phyloP scores from a whole-genome alignment of 2,329 filamentous ascomycete genomes.

The Rhynchosporium graminicola region DNA sequence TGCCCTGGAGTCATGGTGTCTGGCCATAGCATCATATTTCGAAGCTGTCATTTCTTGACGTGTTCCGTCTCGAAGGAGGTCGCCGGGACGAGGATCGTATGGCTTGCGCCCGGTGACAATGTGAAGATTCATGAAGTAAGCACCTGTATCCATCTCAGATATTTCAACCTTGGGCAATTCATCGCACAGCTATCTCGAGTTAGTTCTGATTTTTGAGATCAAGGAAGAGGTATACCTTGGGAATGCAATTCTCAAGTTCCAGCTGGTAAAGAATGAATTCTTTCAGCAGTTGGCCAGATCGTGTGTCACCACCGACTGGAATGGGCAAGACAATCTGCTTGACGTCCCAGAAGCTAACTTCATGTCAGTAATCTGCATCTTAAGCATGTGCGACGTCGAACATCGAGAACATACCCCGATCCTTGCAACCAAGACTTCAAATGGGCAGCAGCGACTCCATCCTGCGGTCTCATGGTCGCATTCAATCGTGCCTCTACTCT shows the following conservation, averaged over 20 bases:
- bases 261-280: conserved; percentile 31
- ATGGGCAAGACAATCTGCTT: conserved; percentile 34
- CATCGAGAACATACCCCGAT: conserved; percentile 31
- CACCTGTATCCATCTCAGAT: conserved; percentile 27
- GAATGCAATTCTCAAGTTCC: conserved; percentile 32
- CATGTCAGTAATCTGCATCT: conserved; percentile 13
- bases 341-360: conserved; percentile 38
- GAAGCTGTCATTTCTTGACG: conserved; percentile 37
- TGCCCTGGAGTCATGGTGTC: conserved; percentile 25
- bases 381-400: no score
- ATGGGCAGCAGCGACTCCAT: conserved; percentile 36
- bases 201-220: conserved; percentile 3
- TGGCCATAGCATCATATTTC: conserved; percentile 36
- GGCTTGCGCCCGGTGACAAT: conserved; percentile 40
- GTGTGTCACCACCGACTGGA: conserved; percentile 32
- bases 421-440: conserved; percentile 39
- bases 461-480: conserved; percentile 32
- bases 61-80: conserved; percentile 33
- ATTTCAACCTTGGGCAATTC: conserved; percentile 28
- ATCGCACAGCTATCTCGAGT: conserved; percentile 27
- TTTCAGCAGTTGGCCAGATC: conserved; percentile 28
- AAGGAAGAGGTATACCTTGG: conserved; percentile 25
- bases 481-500: conserved; percentile 35
- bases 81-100: conserved; percentile 31
- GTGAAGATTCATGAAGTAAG: conserved; percentile 36